Evolutionary conservation across 805 yeast genomes (phyloP), one percentile per base, ranked within the genome.

Genomic region (Candida corydali): DNA sequence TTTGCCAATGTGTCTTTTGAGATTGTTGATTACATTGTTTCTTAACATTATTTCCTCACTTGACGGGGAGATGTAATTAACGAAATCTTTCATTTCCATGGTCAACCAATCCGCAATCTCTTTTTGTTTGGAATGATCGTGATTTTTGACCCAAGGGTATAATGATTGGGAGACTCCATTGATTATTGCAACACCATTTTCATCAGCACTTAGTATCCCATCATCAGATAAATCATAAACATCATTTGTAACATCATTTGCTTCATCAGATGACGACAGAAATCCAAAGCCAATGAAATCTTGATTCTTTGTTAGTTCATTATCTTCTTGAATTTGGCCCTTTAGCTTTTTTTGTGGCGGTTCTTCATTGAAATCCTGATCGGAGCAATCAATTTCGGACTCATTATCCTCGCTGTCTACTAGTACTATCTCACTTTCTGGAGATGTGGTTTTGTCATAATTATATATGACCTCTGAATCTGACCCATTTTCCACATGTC

Each of bases 31-130:
- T 2, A 86, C 80, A 4, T 57, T 57, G 46, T 85, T 82, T 52
- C 98, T 76, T 3, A 73, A 62, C 29, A 64, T 56, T 39, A 85
- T 82, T 49, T 91, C 98, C 11, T 68, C 75, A 28, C 69, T 74
- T 1, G 91, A 78, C 1, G 98, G 98, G 1, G 96, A 83, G 17
- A 89, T 79, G 57, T 88, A 91, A 32, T 78, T 75, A 19, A 85
- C 82, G 56, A 87, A 91, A 52, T 87, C 95, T 44, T 74, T 75
- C 44, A 91, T 85, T 55, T 91, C 98, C 59, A 74, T 68, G 3
- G 93, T 83, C 16, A 91, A 69, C 93, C 96, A 87, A 47, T 83
- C 89, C 1, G 89, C 80, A 23, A 88, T 77, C 48, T 85, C 94
- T 44, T 73, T 71, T 54, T 83, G 88, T 36, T 66, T 75, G 1